Base-by-base conservation (phyloP, 192 early-diverging fungal genomes). In the Diversispora epigaea region DNA sequence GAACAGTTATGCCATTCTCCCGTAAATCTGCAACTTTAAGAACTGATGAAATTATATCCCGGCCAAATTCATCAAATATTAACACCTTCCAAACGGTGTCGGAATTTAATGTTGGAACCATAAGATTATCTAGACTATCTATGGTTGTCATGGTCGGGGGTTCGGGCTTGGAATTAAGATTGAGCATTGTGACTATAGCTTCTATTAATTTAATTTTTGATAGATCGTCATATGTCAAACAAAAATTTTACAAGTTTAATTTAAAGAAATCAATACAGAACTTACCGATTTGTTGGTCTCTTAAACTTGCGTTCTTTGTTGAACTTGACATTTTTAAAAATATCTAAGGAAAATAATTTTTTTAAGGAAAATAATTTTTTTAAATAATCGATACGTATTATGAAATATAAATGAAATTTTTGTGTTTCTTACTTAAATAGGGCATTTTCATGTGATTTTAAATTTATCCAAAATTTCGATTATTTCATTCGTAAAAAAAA, bases 1-100 rank as follows among this genome's bases (percentile, higher is more conserved):
- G 96, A 47, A 99, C 93, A 0, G 98, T 99, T 22, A 99, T 89
- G 45, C 98, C 98, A 80, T 92, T 90, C 65, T 96, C 94, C 44
- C 98, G 89, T 71, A 99, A 85, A 79, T 99, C 95, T 79, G 94
- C 96, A 6, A 99, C 94, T 62, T 95, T 94, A 58, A 98, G 84
- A 11, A 98, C 88, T n/a, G 96, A 97, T 19, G 96, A 98, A 64
- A 99, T 96, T 65, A 98, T 87, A 81, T 97, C 94, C 66, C 94
- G 93, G 44, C 94, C 93, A 76, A 93, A 91, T 75, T 89, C 82
- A 82, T 99, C 98, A 83, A 98, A 96, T 43, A 99, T 86, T 50
- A 99, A 81, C 6, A 98, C 96, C 75, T 98, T 99, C 98, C 98
- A 99, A 67, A 96, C 91, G 1, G 93, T 87, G 47, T 92, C 88